Conservation (phyloP, 495 filamentous ascomycete genomes). For the Trichocladium antarcticum region DNA sequence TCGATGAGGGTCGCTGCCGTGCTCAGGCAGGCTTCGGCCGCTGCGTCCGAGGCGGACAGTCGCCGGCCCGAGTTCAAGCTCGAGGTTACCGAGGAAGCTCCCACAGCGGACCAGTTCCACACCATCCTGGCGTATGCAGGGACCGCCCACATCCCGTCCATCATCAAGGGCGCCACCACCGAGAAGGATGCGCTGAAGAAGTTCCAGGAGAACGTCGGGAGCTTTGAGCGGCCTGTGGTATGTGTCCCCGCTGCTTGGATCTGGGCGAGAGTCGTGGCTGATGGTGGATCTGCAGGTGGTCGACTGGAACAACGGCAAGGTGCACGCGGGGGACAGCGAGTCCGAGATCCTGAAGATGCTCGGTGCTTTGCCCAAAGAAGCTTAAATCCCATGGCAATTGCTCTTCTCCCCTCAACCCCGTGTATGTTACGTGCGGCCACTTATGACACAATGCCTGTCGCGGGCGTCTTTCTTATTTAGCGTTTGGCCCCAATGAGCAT, state of each 20-base stretch:
- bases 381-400: neutral
- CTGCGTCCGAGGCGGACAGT: conserved; percentile 45
- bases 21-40: conserved; percentile 63
- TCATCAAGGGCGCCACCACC: conserved; percentile 61
- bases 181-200: conserved; percentile 65
- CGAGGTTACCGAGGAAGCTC: conserved; percentile 67
- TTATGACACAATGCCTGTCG: no score
- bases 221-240: conserved; percentile 64
- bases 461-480: no score
- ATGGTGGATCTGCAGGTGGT: conserved; percentile 47
- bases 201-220: conserved; percentile 48
- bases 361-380: conserved; percentile 41
- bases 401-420: neutral
- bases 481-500: no score
- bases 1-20: conserved; percentile 58
- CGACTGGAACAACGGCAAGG: conserved; percentile 87
- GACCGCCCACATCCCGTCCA: conserved; percentile 37
- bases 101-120: conserved; percentile 72
- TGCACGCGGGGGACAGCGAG: conserved; percentile 61
- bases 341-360: conserved; percentile 79
- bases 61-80: conserved; percentile 65
- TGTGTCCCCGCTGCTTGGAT: conserved; percentile 22
- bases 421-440: no score
- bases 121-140: conserved; percentile 83
- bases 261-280: conserved; percentile 1